Base-by-base conservation (phyloP, 2,329 filamentous ascomycete species). In the Pseudogymnoascus sp. region DNA sequence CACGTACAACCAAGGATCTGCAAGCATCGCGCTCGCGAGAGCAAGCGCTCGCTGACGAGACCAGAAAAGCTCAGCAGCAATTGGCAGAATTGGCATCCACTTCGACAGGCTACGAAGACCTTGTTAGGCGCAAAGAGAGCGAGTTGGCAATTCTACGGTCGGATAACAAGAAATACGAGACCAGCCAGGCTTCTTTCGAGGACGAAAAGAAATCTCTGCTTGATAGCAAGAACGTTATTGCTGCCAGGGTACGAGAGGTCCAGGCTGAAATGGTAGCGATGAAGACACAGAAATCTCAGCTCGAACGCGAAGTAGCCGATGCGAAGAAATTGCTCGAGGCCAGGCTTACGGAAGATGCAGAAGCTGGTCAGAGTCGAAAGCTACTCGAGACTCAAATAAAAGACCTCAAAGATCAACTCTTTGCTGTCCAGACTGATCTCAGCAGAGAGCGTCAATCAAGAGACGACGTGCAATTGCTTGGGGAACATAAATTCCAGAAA, bases 61-160 rank as follows among this genome's bases (percentile, higher is more conserved):
- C 96, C 69, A 84, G 86, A 11, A 86, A 89, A 50, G 85, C 96
- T 56, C 89, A 96, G 62, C 85, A 92, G 69, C 92, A 97, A 70
- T 86, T 99, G 62, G 84, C 89, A 0, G 88, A 96, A 68, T 80
- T 99, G 16, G 95, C 95, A 0, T 87, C 91, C 59, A 97, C 93
- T 0, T 96, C 93, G 0, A 96, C 92, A 0, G 91, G 93, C 72
- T 97, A 96, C 68, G 95, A 99, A 75, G 93, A 97, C 70, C 84
- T 97, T 46, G 89, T 99, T 23, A 85, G 92, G 23, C 88, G 90
- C 64, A 99, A 97, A 74, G 95, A 99, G 73, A 96, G 93, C 74
- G 96, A 99, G 72, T 80, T 99, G 18, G 84, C 89, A 0, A 82
- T 97, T 53, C 82, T 97, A 36, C 91, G 92, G 69, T 86, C 87